Evolutionary conservation across 2,329 filamentous ascomycete genomes (phyloP), one percentile per base, ranked within the genome.

Genomic region (Chalara sp.): DNA sequence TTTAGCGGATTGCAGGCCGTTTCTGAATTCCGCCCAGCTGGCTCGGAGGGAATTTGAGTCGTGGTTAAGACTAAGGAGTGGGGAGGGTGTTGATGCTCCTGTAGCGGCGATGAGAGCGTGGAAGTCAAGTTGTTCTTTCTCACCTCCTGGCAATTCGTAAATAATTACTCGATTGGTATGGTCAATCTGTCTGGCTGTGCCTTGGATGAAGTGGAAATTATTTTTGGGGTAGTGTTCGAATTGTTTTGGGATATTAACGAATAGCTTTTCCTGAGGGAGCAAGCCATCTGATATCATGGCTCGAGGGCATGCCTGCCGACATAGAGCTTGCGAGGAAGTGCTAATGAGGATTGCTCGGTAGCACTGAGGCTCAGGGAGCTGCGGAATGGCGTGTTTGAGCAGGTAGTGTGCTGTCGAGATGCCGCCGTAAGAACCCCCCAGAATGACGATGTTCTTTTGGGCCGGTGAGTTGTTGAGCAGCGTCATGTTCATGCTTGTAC

Each of bases 351-450:
- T 56, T 40, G 78, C 58, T 40, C 70, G 65, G 55, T 73, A 75
- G 0, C 59, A 51, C 13, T 48, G 48, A 21, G 65, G 62, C n/a
- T 65, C 58, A 2, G 68, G 61, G 1, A 70, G 56, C 32, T 64
- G 54, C 1, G 76, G 73, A n/a, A 79, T 46, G 28, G 68, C 66
- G 61, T 80, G 74, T 53, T 72, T 72, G 44, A 77, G 70, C 29
- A 76, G 63, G 56, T 76, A 74, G 53, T 81, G 77, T 3, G 76
- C 75, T 3, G 64, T 67, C 8, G 70, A 72, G 3, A 78, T 52
- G 33, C 76, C 76, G 7, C 63, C 74, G 51, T 74, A 78, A 10
- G 75, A 77, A 12, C 70, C 75, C 32, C 78, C 78, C 2, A 80
- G 60, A 32, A 81, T 67, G 51, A 79, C 62, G 50, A 79, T 73